A percentile compares a stretch with the other conserved stretches of the same genome.
Conservation (phyloP, 1,139 yeast species). For the Candida neerlandica region DNA sequence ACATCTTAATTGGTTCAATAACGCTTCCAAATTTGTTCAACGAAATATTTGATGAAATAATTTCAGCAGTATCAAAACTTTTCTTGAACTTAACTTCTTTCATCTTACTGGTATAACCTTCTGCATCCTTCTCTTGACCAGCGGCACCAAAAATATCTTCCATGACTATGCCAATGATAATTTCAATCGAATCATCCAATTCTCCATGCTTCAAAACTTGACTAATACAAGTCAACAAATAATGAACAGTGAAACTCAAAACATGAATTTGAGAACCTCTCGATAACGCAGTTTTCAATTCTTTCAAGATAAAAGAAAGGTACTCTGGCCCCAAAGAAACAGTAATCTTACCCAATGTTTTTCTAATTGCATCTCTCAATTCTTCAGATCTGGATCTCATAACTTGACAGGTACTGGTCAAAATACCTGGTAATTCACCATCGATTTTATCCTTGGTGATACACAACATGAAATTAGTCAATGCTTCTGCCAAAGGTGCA, state of each 20-base stretch:
- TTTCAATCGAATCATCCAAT: conserved; percentile 64
- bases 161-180: conserved; percentile 77
- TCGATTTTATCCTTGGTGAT: conserved; percentile 59
- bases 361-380: conserved; percentile 84
- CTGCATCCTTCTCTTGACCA: conserved; percentile 94
- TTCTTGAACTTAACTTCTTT: conserved; percentile 89
- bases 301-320: conserved; percentile 72
- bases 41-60: conserved; percentile 67
- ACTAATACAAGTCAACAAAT: conserved; percentile 58
- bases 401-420: conserved; percentile 85
- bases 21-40: conserved; percentile 61
- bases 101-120: conserved; percentile 83
- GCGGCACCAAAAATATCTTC: conserved; percentile 92
- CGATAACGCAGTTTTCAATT: conserved; percentile 74
- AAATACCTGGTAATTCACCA: conserved; percentile 72
- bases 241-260: conserved; percentile 83
- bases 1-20: conserved; percentile 68
- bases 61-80: conserved; percentile 85
- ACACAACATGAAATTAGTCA: conserved; percentile 69
- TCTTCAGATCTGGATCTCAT: conserved; percentile 86
- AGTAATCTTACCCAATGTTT: conserved; percentile 69
- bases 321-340: conserved; percentile 71
- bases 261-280: conserved; percentile 96
- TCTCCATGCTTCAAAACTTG: conserved; percentile 64
- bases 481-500: conserved; percentile 80